Evolutionary conservation across 2,329 filamentous ascomycete species (phyloP), one percentile per base, ranked within the genome.

Genomic region (Xylariaceae sp.): DNA sequence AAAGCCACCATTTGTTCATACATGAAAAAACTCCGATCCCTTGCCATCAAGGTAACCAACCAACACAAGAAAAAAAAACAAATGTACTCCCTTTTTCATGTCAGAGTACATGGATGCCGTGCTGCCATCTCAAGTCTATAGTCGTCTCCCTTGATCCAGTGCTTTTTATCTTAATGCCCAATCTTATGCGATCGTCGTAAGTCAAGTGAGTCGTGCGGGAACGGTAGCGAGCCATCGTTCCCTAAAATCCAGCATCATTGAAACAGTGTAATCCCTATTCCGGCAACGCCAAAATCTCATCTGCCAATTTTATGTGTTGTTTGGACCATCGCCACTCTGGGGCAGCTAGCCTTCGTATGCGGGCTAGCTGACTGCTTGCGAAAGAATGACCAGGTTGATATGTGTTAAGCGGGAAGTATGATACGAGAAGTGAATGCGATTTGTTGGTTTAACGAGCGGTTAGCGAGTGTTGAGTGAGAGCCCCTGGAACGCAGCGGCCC

Each of bases 401-500:
- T 55, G 50, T 60, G 56, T 53, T 57, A 58, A 51, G 52, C 52
- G 43, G 55, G 55, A 66, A 66, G 45, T 64, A 66, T 66, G 60
- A 45, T 65, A 67, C 63, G 63, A 66, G 62, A 68, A 66, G 53
- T 31, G 52, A 64, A 64, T 48, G 49, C 53, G 47, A 54, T 53
- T 28, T 50, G 51, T 40, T 40, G 28, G 43, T 36, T 53, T 42
- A 34, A 38, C 45, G 43, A n/a, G 18, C 34, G 47, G 62, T 49
- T 59, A 82, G 55, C 79, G 79, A 58, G 82, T 81, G 64, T 88
- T 88, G 57, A 91, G 78, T 2, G 88, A 91, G 16, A 91, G 73
- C 10, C 87, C 82, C 66, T 90, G 87, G 66, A 90, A 89, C 6
- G 78, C 71, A 48, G 74, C 73, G 22, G 78, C 71, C 85, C 86